Evolutionary conservation across 169 alveolate genomes (phyloP).

Genomic region (Cryptosporidium ubiquitum): DNA sequence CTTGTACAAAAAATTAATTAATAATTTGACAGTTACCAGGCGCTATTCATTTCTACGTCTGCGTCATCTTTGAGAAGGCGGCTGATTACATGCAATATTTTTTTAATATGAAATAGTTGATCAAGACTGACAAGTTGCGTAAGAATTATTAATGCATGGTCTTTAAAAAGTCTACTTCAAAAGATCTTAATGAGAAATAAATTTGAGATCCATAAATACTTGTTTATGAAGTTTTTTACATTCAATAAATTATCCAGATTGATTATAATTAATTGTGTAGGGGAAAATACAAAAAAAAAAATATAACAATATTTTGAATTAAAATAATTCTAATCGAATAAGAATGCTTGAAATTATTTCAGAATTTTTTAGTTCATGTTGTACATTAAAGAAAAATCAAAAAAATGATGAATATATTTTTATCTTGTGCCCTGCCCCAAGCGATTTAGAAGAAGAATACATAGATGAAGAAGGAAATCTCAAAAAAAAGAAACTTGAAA

Average conservation of each 20-base stretch:
- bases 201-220: neutral
- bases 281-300: neutral
- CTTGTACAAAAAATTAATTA: neutral
- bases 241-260: neutral
- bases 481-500: slow-evolving; percentile 19
- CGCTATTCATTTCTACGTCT: neutral
- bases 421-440: slow-evolving; percentile 63
- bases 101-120: neutral
- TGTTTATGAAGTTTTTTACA: neutral
- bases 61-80: neutral
- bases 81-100: neutral
- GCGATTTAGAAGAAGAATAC: slow-evolving; percentile 51
- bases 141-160: neutral
- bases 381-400: slow-evolving; percentile 24
- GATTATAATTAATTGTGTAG: neutral
- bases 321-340: neutral
- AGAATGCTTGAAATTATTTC: neutral
- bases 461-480: slow-evolving; percentile 18
- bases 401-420: slow-evolving; percentile 33
- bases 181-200: neutral
- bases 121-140: neutral
- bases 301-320: neutral
- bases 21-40: neutral
- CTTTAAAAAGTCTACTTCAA: neutral
- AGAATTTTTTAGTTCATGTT: slow-evolving; percentile 25